These are phyloP conservation scores for Aspergillus asperescens DNA, from an alignment of 495 filamentous ascomycete genomes.

Conservation along the genomic window DNA sequence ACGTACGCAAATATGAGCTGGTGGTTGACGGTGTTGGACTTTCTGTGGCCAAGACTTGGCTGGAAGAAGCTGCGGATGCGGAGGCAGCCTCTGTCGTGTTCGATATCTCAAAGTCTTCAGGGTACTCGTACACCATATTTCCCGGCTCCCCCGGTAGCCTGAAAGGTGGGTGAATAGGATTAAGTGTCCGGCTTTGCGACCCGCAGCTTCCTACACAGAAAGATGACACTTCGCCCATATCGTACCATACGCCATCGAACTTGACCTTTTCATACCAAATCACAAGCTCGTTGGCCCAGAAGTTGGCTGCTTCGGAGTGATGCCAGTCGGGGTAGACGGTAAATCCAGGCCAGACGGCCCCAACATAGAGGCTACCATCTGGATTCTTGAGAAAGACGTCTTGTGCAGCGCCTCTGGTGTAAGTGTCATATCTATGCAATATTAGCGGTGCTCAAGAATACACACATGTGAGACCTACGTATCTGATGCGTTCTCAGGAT, in stretches of 20 bases:
- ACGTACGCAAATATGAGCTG: conserved; percentile 53
- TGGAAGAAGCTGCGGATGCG: conserved; percentile 49
- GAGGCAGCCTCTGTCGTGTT: conserved; percentile 65
- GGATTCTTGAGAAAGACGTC: conserved; percentile 61
- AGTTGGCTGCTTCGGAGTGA: conserved; percentile 51
- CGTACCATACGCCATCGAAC: conserved; percentile 59
- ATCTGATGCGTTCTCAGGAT: conserved; percentile 65
- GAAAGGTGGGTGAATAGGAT: conserved; percentile 67
- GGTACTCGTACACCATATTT: conserved; percentile 57
- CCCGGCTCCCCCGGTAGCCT: conserved; percentile 59
- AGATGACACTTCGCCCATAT: conserved; percentile 64
- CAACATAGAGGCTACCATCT: conserved; percentile 57
- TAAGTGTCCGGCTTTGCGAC: conserved; percentile 58
- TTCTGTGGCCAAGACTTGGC: conserved; percentile 44
- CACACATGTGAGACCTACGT: conserved; percentile 34
- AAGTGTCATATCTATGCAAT: conserved; percentile 53
- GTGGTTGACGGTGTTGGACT: conserved; percentile 35
- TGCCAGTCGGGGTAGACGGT: conserved; percentile 64
- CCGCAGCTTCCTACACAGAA: conserved; percentile 82
- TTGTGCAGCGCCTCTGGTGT: conserved; percentile 58
- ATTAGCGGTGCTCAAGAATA: neutral
- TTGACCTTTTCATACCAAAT: conserved; percentile 54
- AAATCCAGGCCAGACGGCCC: conserved; percentile 60
- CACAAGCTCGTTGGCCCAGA: conserved; percentile 67
- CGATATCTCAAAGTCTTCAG: conserved; percentile 65